A percentile compares a stretch with the other conserved stretches of the same genome.
phyloP scores from a whole-genome alignment of 306 rosid genomes.

The Morella rubra region DNA sequence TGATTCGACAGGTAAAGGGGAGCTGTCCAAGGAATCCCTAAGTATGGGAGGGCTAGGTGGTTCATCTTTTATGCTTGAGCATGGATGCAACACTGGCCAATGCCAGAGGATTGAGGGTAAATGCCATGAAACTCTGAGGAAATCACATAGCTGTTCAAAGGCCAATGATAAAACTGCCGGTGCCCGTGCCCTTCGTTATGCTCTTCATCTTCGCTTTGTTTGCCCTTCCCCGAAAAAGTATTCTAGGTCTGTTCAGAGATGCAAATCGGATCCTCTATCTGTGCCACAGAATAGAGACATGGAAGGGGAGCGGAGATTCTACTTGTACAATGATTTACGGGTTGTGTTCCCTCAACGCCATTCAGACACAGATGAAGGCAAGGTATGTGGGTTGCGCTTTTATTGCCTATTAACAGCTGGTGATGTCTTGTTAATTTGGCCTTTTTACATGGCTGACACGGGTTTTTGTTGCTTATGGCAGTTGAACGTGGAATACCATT shows the following conservation, averaged over 20 bases:
- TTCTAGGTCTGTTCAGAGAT: slow-evolving; percentile 49
- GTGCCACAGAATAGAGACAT: slow-evolving; percentile 43
- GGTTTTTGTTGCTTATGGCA: slow-evolving; percentile 44
- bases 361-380: slow-evolving; percentile 95
- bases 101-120: slow-evolving; percentile 46
- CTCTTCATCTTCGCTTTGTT: slow-evolving; percentile 89
- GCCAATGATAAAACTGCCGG: slow-evolving; percentile 51
- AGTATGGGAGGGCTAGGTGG: slow-evolving; percentile 25
- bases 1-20: slow-evolving; percentile 44
- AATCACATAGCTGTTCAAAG: slow-evolving; percentile 49
- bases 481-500: slow-evolving; percentile 95
- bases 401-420: background rate
- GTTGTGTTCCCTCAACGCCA: slow-evolving; percentile 98
- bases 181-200: slow-evolving; percentile 81
- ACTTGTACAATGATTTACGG: slow-evolving; percentile 79
- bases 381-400: slow-evolving; percentile 50
- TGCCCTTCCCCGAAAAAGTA: slow-evolving; percentile 72
- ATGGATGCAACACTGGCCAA: slow-evolving; percentile 22
- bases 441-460: slow-evolving; percentile 24
- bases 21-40: slow-evolving; percentile 33
- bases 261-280: slow-evolving; percentile 44
- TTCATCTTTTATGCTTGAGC: slow-evolving; percentile 30
- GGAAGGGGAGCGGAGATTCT: slow-evolving; percentile 75
- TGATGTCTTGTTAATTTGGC: slow-evolving; percentile 10
- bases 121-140: slow-evolving; percentile 50